phyloP scores from a whole-genome alignment of 192 early-diverging fungal genomes.

The Coemansia sp. region DNA sequence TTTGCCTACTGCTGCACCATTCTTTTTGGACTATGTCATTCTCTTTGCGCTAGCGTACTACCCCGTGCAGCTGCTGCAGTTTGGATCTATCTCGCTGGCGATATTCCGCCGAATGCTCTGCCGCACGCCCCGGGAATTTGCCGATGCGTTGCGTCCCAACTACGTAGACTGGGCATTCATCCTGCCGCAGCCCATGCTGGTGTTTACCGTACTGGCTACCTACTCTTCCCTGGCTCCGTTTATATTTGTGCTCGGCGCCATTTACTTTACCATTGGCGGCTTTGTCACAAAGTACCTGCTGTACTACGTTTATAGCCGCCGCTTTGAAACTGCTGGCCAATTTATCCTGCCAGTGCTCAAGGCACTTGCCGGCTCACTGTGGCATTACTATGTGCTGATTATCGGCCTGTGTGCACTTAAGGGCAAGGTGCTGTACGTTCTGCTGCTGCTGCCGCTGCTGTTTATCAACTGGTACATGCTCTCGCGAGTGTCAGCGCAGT shows the following conservation, averaged over 20 bases:
- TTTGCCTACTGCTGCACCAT: slow-evolving; percentile 68
- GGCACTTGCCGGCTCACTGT: slow-evolving; percentile 40
- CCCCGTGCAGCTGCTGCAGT: slow-evolving; percentile 66
- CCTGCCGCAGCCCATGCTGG: slow-evolving; percentile 65
- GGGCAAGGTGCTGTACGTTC: slow-evolving; percentile 38
- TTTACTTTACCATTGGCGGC: slow-evolving; percentile 66
- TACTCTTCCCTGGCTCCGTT: slow-evolving; percentile 73
- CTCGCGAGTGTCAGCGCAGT: slow-evolving; percentile 36
- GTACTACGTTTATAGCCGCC: slow-evolving; percentile 72
- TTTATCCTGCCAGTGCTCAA: slow-evolving; percentile 50
- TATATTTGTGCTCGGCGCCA: slow-evolving; percentile 65
- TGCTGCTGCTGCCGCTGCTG: slow-evolving; percentile 42
- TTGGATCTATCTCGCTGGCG: slow-evolving; percentile 59
- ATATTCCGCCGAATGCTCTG: slow-evolving; percentile 59
- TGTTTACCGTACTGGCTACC: slow-evolving; percentile 70
- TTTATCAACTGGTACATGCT: slow-evolving; percentile 44
- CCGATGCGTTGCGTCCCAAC: slow-evolving; percentile 64
- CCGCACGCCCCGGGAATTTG: slow-evolving; percentile 75
- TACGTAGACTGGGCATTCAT: slow-evolving; percentile 66
- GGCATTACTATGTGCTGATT: slow-evolving; percentile 51
- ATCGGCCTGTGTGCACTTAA: slow-evolving; percentile 49
- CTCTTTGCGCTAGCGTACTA: slow-evolving; percentile 66
- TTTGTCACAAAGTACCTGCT: slow-evolving; percentile 73
- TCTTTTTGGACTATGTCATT: slow-evolving; percentile 76
- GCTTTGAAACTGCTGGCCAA: slow-evolving; percentile 66